phyloP scores from a whole-genome alignment of 352 stramenopile genomes.

The Phytophthora quininea region DNA sequence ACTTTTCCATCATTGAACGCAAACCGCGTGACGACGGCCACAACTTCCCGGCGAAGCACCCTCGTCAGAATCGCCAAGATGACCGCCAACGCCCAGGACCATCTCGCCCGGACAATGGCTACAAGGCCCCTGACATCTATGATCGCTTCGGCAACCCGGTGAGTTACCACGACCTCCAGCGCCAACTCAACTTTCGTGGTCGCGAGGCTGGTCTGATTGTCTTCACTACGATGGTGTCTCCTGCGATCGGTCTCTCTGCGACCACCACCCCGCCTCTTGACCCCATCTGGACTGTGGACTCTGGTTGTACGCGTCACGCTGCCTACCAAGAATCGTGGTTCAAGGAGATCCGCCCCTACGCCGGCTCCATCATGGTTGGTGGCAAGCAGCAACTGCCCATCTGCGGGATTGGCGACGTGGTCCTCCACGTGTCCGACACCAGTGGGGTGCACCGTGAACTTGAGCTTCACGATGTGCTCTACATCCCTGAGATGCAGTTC shows the following conservation, averaged over 20 bases:
- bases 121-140: too few relatives aligned
- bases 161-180: too few relatives aligned
- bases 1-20: background rate
- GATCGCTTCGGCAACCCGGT: too few relatives aligned
- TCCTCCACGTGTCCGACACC: slow-evolving; percentile 10
- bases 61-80: background rate
- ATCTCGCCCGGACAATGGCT: too few relatives aligned
- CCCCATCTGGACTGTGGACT: slow-evolving; percentile 3
- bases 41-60: background rate
- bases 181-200: background rate
- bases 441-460: background rate
- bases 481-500: slow-evolving; percentile 6
- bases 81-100: background rate
- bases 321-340: slow-evolving; percentile 1
- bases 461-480: background rate
- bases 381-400: background rate
- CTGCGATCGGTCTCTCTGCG: background rate
- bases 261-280: background rate
- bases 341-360: background rate
- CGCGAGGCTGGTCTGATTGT: background rate
- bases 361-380: slow-evolving; percentile 9
- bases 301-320: background rate
- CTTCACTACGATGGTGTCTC: background rate
- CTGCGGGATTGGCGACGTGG: slow-evolving; percentile 3
- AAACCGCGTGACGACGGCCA: background rate